A percentile compares a stretch with the other conserved stretches of the same genome.
Conservation (phyloP, 2,329 filamentous ascomycete genomes). For the Colletotrichum cereale region DNA sequence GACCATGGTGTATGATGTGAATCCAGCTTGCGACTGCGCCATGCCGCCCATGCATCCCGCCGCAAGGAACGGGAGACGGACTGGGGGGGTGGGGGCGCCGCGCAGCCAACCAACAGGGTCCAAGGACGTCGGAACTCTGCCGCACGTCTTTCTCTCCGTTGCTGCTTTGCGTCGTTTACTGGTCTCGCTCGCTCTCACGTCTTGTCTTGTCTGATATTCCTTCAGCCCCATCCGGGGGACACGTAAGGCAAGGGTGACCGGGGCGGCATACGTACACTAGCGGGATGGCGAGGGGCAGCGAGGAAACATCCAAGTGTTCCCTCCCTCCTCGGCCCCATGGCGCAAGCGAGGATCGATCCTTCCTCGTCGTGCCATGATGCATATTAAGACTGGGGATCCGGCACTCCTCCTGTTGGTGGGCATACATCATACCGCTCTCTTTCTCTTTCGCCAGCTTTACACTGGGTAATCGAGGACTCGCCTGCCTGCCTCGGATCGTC, state of each 20-base stretch:
- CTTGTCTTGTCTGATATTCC: slow-evolving; percentile 12
- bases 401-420: slow-evolving; percentile 17
- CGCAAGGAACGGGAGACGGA: slow-evolving; percentile 19
- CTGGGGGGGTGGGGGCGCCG: slow-evolving; percentile 23
- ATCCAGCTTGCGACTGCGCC: slow-evolving; percentile 27
- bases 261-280: not conserved
- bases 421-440: slow-evolving; percentile 11
- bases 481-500: slow-evolving; percentile 18
- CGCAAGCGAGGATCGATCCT: slow-evolving; percentile 27
- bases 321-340: slow-evolving; percentile 19
- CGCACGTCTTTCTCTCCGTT: not conserved
- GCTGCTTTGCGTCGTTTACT: no score
- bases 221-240: slow-evolving; percentile 14
- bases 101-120: slow-evolving; percentile 40
- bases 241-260: not conserved
- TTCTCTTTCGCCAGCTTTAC: not conserved
- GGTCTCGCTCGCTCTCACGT: no score
- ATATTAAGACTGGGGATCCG: slow-evolving; percentile 40
- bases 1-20: not conserved
- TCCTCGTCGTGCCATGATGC: slow-evolving; percentile 19
- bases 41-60: slow-evolving; percentile 39
- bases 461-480: slow-evolving; percentile 12
- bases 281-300: not conserved
- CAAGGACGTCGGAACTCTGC: slow-evolving; percentile 24
- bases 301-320: slow-evolving; percentile 11